Evolutionary conservation across 2,329 filamentous ascomycete species (phyloP), one percentile per base, ranked within the genome.

Genomic region (Clonostachys sp.): DNA sequence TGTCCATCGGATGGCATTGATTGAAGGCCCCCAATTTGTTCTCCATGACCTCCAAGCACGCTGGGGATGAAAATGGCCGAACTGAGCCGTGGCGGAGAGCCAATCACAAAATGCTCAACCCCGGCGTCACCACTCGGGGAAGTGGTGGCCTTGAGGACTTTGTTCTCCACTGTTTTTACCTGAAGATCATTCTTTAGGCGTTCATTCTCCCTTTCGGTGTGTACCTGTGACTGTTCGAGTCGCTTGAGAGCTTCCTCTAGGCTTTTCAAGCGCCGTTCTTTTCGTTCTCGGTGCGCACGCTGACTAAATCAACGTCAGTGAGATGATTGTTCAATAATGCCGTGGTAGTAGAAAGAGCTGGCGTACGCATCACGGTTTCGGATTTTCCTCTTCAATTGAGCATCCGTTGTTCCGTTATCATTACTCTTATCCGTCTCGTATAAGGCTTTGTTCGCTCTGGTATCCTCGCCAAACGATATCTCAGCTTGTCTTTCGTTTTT

Each of bases 221-320:
- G 78, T 47, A 84, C 80, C 45, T 89, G 87, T 44, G 84, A 83
- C 50, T 84, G 82, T 62, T 95, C 87, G 34, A 96, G 81, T 43
- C 74, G 77, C 44, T 81, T 85, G 30, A 97, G 83, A 63, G 95
- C 94, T 48, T 83, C 81, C 68, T 97, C 91, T 20, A 97, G 84
- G 51, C 97, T 91, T 64, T 91, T 91, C 52, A 97, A 91, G 61
- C 95, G 91, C 49, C 85, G 86, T 65, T 97, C 92, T 67, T 97
- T 97, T 56, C 92, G 86, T 68, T 97, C 92, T 51, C 92, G 89
- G 67, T 97, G 97, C 34, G 94, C 92, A 57, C 92, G 86, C 77
- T 97, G 94, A 43, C 92, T 96, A 52, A 30, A 36, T 24, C 34
- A 48, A 14, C n/a, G 3, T 5, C 45, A 24, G 49, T n/a, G 16